Evolutionary conservation across 345 rosid species (phyloP).

Genomic region (Cardiospermum halicacabum): DNA sequence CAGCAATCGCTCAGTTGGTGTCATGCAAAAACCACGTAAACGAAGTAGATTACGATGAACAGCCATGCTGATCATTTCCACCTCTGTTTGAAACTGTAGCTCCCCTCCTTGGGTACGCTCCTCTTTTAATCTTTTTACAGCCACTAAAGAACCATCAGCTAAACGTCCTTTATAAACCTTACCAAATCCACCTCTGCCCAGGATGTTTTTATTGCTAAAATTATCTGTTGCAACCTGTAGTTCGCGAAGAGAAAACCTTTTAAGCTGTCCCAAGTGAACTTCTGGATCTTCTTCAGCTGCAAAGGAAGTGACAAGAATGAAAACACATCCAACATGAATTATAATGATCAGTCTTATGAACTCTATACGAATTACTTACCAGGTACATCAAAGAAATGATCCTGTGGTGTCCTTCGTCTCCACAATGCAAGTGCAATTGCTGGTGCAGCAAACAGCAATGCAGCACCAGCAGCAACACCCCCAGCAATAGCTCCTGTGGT

Average conservation of each 20-base stretch:
- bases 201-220: slow-evolving; percentile 62
- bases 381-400: slow-evolving; percentile 92
- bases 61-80: slow-evolving; percentile 95
- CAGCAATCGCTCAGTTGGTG: slow-evolving; percentile 85
- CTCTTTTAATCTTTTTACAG: slow-evolving; percentile 85
- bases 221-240: slow-evolving; percentile 78
- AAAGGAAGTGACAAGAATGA: slow-evolving; percentile 17
- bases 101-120: slow-evolving; percentile 85
- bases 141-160: slow-evolving; percentile 71
- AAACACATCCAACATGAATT: neutral
- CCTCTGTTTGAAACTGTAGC: slow-evolving; percentile 89
- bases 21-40: slow-evolving; percentile 90
- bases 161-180: slow-evolving; percentile 89
- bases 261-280: slow-evolving; percentile 88
- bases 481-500: slow-evolving; percentile 89
- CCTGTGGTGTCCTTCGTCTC: slow-evolving; percentile 72
- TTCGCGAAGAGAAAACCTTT: slow-evolving; percentile 81
- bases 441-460: slow-evolving; percentile 86
- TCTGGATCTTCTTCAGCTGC: slow-evolving; percentile 98
- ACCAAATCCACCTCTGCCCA: slow-evolving; percentile 91
- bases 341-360: slow-evolving; percentile 3
- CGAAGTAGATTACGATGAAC: slow-evolving; percentile 86
- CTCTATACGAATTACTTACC: slow-evolving; percentile 43
- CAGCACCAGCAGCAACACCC: slow-evolving; percentile 98
- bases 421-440: slow-evolving; percentile 78